Evolutionary conservation across 1,284 basidiomycete species (phyloP), one percentile per base, ranked within the genome.

Genomic region (Irpex sp.): DNA sequence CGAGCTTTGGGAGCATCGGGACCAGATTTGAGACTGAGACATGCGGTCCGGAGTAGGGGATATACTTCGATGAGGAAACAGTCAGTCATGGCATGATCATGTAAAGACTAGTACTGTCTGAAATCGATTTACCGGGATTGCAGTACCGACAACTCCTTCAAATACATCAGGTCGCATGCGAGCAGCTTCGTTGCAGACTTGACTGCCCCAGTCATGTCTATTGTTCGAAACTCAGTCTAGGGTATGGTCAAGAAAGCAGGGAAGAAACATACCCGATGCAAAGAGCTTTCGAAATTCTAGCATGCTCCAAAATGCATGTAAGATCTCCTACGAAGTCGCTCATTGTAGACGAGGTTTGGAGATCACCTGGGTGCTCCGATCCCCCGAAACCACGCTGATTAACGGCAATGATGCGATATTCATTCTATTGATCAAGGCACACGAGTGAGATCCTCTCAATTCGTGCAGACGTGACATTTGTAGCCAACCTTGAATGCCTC

Each of bases 171-270:
- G 89, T 19, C 87, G 77, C 74, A 81, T 78, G 9, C 87, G 81
- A 1, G 84, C 87, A 13, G 85, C 84, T 72, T 90, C 86, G 69
- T 85, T 87, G 68, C 88, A 91, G 1, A 84, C 68, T 61, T 83
- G 80, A 1, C 86, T 77, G 44, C 89, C 89, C 89, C 88, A 91
- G 66, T 91, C 89, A 67, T 91, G 89, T 7, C 89, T 89, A 49
- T 6, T 47, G 47, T 31, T 8, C 8, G 63, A 59, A 9, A 64
- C 17, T 44, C 47, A 44, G 49, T 52, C 37, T 1, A 49, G 15
- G 13, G 51, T 13, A 9, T 17, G 5, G n/a, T 5, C 37, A 8
- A 47, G 34, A n/a, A 13, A 17, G 17, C 15, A 44, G 40, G 59
- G 9, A 26, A 19, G 31, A 51, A 13, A 69, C 78, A 47, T 66